These are phyloP conservation scores for Artemisia annua DNA, from an alignment of 129 eudicot genomes.

Conservation along the genomic window DNA sequence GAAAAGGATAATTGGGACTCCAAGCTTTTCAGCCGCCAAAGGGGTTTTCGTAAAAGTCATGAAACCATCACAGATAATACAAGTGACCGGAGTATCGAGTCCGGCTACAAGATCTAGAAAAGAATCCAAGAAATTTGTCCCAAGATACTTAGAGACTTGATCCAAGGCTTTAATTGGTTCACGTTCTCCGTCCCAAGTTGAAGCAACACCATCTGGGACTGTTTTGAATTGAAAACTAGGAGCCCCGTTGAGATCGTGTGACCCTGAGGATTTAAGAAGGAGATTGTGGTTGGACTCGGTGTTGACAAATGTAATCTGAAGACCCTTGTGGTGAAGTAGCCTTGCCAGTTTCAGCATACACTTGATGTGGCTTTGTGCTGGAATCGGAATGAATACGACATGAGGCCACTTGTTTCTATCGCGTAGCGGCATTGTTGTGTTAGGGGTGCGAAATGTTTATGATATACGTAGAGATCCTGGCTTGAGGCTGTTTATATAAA, in stretches of 20 bases:
- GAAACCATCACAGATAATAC: too few relatives aligned
- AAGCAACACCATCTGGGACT: constrained; percentile 1
- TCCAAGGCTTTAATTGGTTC: too few relatives aligned
- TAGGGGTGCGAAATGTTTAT: too few relatives aligned
- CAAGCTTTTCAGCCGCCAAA: constrained; percentile 23
- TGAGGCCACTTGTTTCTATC: constrained; percentile 17
- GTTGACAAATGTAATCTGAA: constrained; percentile 2
- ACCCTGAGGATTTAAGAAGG: background rate
- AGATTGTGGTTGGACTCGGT: constrained; percentile 16
- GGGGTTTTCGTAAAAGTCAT: background rate
- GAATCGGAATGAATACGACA: constrained; percentile 30
- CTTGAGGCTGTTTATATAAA: too few relatives aligned
- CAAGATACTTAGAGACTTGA: too few relatives aligned
- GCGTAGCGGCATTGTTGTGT: too few relatives aligned
- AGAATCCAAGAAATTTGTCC: too few relatives aligned
- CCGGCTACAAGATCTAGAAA: too few relatives aligned
- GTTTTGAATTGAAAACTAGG: constrained; percentile 16
- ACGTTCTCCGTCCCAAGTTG: background rate
- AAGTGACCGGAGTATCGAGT: too few relatives aligned
- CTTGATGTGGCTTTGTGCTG: constrained; percentile 41
- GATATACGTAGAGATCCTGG: too few relatives aligned
- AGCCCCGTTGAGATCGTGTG: background rate
- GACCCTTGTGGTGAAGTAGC: background rate
- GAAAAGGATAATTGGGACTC: constrained; percentile 18
- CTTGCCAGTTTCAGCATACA: constrained; percentile 37